Evolutionary conservation across 108 stramenopile species (phyloP), one percentile per base, ranked within the genome.

Genomic region (Hondaea fermentalgiana): DNA sequence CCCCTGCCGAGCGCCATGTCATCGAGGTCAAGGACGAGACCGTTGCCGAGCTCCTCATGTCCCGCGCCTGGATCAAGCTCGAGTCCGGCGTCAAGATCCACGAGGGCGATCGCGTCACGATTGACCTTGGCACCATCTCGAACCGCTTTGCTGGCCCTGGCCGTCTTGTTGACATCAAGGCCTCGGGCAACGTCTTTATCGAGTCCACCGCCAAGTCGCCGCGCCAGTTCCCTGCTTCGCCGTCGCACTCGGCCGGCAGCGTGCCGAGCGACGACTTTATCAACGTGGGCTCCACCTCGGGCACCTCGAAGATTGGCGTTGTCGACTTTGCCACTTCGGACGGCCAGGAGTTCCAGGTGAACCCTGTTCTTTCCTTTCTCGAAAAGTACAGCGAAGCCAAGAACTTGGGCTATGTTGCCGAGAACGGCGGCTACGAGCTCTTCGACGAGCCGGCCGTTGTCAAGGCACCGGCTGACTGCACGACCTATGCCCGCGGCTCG

Each of bases 391-490:
- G 51, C 25, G 17, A 28, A 45, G 43, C 76, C 49, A 53, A n/a
- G 49, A 10, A 83, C 76, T 6, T 16, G 19, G 76, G 76, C 51
- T 4, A 47, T 16, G 28, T 83, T 12, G 45, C 51, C 51, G 76
- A 83, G 76, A 53, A 47, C 28, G 76, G 76, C 49, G 76, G 76
- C 76, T 83, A 83, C 76, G 76, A 83, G 19, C 29, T 88, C 53
- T 23, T 88, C 5, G 59, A 19, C 8, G 60, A 88, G 87, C 87
- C 87, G 14, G 87, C 17, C 23, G 59, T 59, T 5, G 58, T 35
- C 49, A 19, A 42, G 59, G 58, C 87, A 0, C 87, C 87, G 0
- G 58, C 8, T 0, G 87, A 88, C 59, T 57, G 29, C 87, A 29
- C 35, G 19, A 25, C 5, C 25, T 89, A 89, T 43, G 89, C 89